These are phyloP conservation scores for Eucalyptus victrix DNA, from an alignment of 345 rosid genomes.

Conservation along the genomic window DNA sequence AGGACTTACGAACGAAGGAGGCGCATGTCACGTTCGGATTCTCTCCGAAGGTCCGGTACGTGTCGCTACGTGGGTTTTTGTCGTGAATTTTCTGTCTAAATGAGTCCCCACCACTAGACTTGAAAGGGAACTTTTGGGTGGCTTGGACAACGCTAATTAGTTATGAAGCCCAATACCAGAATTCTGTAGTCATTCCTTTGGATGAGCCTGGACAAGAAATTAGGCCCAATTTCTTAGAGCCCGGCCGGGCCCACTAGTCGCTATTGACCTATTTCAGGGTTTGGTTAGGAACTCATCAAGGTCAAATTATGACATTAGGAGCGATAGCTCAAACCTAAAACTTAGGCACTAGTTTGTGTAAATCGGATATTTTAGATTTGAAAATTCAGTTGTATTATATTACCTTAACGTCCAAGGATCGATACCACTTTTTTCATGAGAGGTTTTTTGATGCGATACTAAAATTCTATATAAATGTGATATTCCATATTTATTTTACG, in stretches of 20 bases:
- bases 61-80: background rate
- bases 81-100: background rate
- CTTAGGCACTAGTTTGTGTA: background rate
- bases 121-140: background rate
- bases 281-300: background rate
- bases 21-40: background rate
- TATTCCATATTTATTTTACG: background rate
- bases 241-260: background rate
- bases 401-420: background rate
- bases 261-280: background rate
- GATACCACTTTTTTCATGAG: background rate
- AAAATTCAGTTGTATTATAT: too few species aligned
- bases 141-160: background rate
- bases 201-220: background rate
- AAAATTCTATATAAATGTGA: background rate
- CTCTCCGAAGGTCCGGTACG: background rate
- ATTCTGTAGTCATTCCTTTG: background rate
- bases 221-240: background rate
- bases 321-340: background rate
- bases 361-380: background rate
- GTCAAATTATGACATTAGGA: background rate
- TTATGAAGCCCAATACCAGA: background rate
- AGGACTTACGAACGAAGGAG: too few species aligned
- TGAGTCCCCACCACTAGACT: background rate
- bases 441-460: background rate